Evolutionary conservation across 2,329 filamentous ascomycete genomes (phyloP).

Genomic region (Diaporthe ilicicola): DNA sequence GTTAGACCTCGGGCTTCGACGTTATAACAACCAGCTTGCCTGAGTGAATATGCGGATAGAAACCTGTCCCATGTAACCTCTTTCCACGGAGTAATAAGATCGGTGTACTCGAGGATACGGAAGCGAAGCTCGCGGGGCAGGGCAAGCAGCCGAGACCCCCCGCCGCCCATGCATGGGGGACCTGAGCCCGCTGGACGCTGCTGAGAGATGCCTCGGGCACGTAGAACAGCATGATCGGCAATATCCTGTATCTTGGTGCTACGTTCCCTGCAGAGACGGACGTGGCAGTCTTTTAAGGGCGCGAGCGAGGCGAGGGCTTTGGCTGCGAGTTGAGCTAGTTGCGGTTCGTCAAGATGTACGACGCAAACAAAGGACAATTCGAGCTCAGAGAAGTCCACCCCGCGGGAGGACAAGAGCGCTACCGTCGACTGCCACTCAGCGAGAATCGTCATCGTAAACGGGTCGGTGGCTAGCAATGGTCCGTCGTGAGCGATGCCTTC

Average conservation of each 20-base stretch:
- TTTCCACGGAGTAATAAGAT: constrained; percentile 36
- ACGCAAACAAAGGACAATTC: not conserved
- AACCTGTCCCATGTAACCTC: constrained; percentile 34
- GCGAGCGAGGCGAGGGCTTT: not conserved
- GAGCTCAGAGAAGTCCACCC: not conserved
- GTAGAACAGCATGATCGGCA: constrained; percentile 8
- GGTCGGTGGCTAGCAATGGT: not conserved
- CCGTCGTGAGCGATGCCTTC: not conserved
- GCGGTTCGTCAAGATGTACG: not conserved
- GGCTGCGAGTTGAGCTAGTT: not conserved
- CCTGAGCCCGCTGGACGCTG: not conserved
- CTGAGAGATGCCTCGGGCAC: constrained; percentile 2
- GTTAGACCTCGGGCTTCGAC: not conserved
- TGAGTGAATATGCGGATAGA: not conserved
- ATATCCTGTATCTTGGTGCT: constrained; percentile 16
- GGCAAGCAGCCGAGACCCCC: not conserved
- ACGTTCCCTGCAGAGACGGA: not conserved
- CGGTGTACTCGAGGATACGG: constrained; percentile 37
- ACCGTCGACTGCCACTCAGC: not conserved
- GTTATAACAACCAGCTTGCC: not conserved
- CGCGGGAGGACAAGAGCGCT: not conserved
- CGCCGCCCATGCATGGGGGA: not conserved
- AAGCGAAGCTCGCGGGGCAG: constrained; percentile 37
- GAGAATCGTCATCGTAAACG: not conserved
- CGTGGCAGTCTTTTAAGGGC: not conserved